Percentiles rank a stretch among this genome's conserved stretches.
These are phyloP conservation scores for Fusarium agapanthi DNA, from an alignment of 2,329 filamentous ascomycete species.

Conservation along the genomic window DNA sequence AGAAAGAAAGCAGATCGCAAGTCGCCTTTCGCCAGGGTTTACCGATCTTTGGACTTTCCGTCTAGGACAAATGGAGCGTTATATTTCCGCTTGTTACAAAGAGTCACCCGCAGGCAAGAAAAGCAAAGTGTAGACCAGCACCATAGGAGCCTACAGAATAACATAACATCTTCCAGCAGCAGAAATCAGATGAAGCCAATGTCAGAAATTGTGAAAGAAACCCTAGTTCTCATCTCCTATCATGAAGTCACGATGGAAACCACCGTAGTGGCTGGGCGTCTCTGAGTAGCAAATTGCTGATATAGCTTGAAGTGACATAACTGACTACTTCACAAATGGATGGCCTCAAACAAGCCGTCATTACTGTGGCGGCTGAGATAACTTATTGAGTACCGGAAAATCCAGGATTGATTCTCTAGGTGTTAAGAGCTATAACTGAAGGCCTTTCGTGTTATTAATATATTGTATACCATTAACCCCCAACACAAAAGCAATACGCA, in stretches of 20 bases:
- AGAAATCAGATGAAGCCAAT: background rate
- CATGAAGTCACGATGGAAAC: background rate
- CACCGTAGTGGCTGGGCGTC: background rate
- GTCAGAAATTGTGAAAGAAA: background rate
- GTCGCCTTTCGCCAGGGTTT: background rate
- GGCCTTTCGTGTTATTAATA: background rate
- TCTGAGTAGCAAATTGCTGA: background rate
- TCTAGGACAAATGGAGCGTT: background rate
- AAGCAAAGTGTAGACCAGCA: background rate
- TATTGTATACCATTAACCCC: background rate
- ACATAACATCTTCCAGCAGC: background rate
- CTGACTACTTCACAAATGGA: background rate
- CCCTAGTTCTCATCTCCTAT: background rate
- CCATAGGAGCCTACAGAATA: background rate
- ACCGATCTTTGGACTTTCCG: background rate
- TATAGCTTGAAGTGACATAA: background rate
- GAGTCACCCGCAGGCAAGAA: background rate
- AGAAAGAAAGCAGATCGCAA: background rate
- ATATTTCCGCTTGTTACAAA: background rate
- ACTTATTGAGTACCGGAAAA: background rate
- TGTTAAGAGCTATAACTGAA: background rate
- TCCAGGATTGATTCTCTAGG: background rate
- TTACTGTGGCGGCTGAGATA: background rate
- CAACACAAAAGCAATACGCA: constrained; percentile 21
- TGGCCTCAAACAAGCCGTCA: background rate